Evolutionary conservation across 2,329 filamentous ascomycete species (phyloP), one percentile per base, ranked within the genome.

Genomic region (Raffaelea ambrosiae): DNA sequence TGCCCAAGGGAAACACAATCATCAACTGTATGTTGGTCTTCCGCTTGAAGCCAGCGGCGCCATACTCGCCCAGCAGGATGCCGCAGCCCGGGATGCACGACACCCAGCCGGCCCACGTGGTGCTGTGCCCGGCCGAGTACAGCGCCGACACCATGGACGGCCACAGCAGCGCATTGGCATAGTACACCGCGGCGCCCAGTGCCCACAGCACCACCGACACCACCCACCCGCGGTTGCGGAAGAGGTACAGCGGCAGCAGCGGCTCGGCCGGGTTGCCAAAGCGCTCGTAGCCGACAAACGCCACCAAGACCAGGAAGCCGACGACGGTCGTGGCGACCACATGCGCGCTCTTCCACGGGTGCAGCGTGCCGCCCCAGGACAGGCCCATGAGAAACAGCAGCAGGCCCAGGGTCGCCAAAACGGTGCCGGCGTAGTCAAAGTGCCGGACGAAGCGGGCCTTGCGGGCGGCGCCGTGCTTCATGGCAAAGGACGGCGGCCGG

Each of bases 91-190:
- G 19, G 3, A 38, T 31, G 26, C 44, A 46, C 18, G 35, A 29
- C 9, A 23, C 10, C 36, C 38, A 46, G 23, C 44, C 44, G 3
- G 19, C 23, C 35, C 35, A 40, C 38, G 33, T 40, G 10, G 26
- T 33, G 26, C 42, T 44, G 42, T 40, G 44, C 9, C 39, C 44
- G 5, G 33, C 19, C n/a, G 36, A 18, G 31, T 40, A 64, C 21
- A 66, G 47, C n/a, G 60, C 58, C 11, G 54, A 55, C 1, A 65
- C 57, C 58, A 63, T 63, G n/a, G 52, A 53, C 1, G 63, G 63
- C 63, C 63, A 66, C 13, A 66, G 55, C 5, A 66, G 58, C 18
- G 61, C 61, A 43, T 64, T 59, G 45, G 59, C 63, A 48, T 65
- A 66, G 55, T 65, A 66, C 8, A 64, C 59, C 21, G 56, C 59